Conservation (phyloP, 2,329 filamentous ascomycete genomes). For the Aspergillus pseudoterreus region DNA sequence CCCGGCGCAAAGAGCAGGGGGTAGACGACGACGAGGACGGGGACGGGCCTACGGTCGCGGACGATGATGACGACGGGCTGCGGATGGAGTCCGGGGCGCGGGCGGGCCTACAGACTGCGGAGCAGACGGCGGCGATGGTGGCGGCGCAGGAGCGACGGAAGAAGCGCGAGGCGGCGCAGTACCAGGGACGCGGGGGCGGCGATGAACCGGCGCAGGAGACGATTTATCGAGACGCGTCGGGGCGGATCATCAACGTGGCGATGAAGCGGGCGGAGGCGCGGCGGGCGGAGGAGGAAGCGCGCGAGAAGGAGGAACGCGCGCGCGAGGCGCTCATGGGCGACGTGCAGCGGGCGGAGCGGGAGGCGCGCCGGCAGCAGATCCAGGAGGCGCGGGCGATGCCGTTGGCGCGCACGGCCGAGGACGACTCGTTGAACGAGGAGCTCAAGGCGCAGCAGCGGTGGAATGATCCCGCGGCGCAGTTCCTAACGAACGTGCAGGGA, state of each 20-base stretch:
- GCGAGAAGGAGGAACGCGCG: constrained; percentile 60
- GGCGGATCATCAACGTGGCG: constrained; percentile 86
- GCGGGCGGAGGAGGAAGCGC: constrained; percentile 71
- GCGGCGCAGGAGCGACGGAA: constrained; percentile 59
- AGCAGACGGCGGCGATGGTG: constrained; percentile 68
- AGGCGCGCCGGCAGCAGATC: constrained; percentile 62
- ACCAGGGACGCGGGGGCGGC: constrained; percentile 37
- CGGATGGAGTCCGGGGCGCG: constrained; percentile 85
- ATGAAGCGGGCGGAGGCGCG: constrained; percentile 86
- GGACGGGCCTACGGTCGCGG: constrained; percentile 44
- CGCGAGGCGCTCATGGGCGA: constrained; percentile 75
- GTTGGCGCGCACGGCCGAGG: constrained; percentile 76
- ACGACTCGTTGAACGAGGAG: constrained; percentile 80
- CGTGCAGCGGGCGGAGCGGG: constrained; percentile 69
- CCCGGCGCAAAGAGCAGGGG: constrained; percentile 43
- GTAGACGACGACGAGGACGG: constrained; percentile 36
- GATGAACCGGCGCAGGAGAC: constrained; percentile 65
- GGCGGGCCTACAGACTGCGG: constrained; percentile 81
- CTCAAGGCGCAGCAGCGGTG: constrained; percentile 73
- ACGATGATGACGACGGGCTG: constrained; percentile 40
- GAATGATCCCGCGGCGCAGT: constrained; percentile 90
- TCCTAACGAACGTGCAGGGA: constrained; percentile 57
- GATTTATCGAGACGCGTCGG: constrained; percentile 91
- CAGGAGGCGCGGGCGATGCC: constrained; percentile 79
- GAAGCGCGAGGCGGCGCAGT: constrained; percentile 43